Evolutionary conservation across 108 stramenopile species (phyloP).

Genomic region (Nitzschia sp.): DNA sequence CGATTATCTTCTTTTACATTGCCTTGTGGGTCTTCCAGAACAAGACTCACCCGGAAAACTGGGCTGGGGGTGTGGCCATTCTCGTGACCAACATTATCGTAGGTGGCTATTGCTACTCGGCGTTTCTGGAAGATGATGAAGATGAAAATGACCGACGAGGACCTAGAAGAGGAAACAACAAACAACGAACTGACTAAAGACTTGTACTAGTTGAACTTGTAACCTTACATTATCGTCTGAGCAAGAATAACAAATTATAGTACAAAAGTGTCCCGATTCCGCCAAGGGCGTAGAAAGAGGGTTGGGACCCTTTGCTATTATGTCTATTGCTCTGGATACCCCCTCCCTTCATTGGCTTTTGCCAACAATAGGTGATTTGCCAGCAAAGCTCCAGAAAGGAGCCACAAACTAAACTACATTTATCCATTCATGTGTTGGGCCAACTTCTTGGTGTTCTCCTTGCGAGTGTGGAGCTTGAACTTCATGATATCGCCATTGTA

Average conservation of each 20-base stretch:
- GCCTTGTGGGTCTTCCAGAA: slow-evolving; percentile 29
- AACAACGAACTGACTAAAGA: slow-evolving; percentile 50
- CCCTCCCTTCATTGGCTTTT: too few species aligned
- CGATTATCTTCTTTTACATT: slow-evolving; percentile 48
- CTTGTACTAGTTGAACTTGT: background rate
- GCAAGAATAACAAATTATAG: too few species aligned
- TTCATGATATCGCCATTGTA: slow-evolving; percentile 93
- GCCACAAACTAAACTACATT: slow-evolving; percentile 4
- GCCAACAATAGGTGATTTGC: too few species aligned
- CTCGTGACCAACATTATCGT: slow-evolving; percentile 54
- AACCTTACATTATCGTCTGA: too few species aligned
- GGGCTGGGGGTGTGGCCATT: slow-evolving; percentile 56
- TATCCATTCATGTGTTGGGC: slow-evolving; percentile 91
- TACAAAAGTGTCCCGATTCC: too few species aligned
- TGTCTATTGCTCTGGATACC: too few species aligned
- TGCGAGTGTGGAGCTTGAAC: slow-evolving; percentile 87
- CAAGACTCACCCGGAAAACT: slow-evolving; percentile 48
- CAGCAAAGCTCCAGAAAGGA: too few species aligned
- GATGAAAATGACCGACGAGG: slow-evolving; percentile 32
- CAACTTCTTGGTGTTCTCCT: slow-evolving; percentile 84
- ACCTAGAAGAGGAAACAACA: slow-evolving; percentile 45
- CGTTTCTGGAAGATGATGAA: slow-evolving; percentile 46
- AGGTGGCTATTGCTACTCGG: slow-evolving; percentile 46
- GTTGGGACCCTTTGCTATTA: too few species aligned
- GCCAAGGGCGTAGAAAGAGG: too few species aligned